Base-by-base conservation (phyloP, 1,139 yeast genomes). In the Geotrichum citri-aurantii region DNA sequence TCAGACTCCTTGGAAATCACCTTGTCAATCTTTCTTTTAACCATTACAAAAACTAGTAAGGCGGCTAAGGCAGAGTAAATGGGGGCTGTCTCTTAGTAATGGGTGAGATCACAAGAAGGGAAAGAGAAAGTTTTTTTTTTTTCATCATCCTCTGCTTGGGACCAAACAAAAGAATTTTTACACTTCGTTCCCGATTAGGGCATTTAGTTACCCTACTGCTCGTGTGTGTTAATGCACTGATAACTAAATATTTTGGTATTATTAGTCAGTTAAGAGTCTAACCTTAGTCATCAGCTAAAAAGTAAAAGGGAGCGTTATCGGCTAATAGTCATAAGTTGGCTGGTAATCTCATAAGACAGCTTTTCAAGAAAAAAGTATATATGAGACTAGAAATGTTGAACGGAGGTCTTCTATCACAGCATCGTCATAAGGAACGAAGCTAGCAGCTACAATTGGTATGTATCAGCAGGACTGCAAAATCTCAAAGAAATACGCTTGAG, bases 1-100 rank as follows among this genome's bases (percentile, higher is more conserved):
- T 37, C 27, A n/a, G 27, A 37, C 50, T 14, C 46, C 17, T 54
- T 23, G 19, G 40, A 42, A 31, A 26, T 33, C 29, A 42, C 52
- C 53, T 54, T 53, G n/a, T 58, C 58, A 52, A 55, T 58, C 56
- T 53, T 53, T 47, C 56, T 50, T 46, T 53, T 53, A 37, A 46
- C 50, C 56, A 53, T 53, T 37, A 37, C 42, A 37, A 37, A 37
- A 37, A 37, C 42, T 4, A 37, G 42, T 37, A 37, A 37, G 17
- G n/a, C 19, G 42, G 42, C 42, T 37, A 37, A 37, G 42, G 19
- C n/a, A 37, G 42, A 37, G 42, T 6, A 14, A n/a, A 37, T 37
- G 42, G 42, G 42, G n/a, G 42, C 17, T 37, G 42, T 37, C n/a
- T 37, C 42, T 14, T 37, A n/a, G 11, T 37, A 37, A 37, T 37